Base-by-base conservation (phyloP, 2,329 filamentous ascomycete genomes). In the Mariannaea sp. region DNA sequence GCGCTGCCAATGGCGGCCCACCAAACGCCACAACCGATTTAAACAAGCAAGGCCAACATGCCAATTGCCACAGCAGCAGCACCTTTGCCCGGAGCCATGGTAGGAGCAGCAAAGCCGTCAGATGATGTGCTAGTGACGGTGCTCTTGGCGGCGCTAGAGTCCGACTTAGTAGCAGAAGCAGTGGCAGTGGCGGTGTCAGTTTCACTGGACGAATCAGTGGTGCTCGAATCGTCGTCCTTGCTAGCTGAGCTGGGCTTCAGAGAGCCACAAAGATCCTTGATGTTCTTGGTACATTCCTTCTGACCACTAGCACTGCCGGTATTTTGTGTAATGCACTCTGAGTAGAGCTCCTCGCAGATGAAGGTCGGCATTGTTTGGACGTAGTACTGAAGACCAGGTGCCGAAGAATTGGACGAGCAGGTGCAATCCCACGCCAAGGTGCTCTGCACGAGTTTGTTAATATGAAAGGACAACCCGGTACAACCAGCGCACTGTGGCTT, bases 341-440 rank as follows among this genome's bases (percentile, higher is more conserved):
- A 56, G 68, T 73, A 81, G 33, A 80, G 76, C 55, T 73, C 55
- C 51, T 76, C 20, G 74, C 82, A 85, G 64, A 82, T 76, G 64
- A 79, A 82, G 51, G 71, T 75, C 41, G 77, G 75, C 59, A 84
- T 70, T 3, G 80, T 81, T 72, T 82, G 75, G 42, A 57, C 61
- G 71, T 81, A 84, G 68, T 78, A 75, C 68, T 81, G 71, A 39
- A 84, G 75, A 53, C 77, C 78, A 12, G 81, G 80, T 6, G 73
- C 71, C 40, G 74, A 75, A 62, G 67, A 71, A 69, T 83, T 81
- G 58, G 69, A 62, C 27, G 65, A 47, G 73, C 81, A 84, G 13
- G 69, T 73, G 69, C 81, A 84, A 13, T 66, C 59, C 70, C 75
- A 84, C 47, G 69, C 59, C 36, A 84, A 73, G 36, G 72, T 73